Evolutionary conservation across 2,329 filamentous ascomycete genomes (phyloP).

Genomic region (Pseudogymnoascus sp.): DNA sequence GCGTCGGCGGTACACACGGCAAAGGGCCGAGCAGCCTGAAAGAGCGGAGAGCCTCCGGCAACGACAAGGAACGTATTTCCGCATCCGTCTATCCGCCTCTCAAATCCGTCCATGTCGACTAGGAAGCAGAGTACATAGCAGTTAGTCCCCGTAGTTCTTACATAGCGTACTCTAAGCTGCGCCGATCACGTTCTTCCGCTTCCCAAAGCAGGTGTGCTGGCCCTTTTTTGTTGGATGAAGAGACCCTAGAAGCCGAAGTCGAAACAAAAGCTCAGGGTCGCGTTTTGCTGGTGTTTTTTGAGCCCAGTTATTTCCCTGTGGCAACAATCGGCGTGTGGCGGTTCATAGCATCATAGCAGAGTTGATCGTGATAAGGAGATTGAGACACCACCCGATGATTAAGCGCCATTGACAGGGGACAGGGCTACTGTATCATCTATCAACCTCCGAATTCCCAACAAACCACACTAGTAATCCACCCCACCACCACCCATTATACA

Average conservation of each 20-base stretch:
- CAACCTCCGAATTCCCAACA: neutral
- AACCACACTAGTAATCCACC: neutral
- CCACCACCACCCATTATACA: neutral
- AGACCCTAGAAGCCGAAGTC: neutral
- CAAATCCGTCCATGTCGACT: neutral
- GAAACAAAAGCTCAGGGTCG: neutral
- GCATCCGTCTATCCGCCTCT: neutral
- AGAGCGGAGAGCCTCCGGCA: conserved; percentile 2
- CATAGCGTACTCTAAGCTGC: neutral
- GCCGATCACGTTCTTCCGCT: neutral
- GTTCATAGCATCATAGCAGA: neutral
- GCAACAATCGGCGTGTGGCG: conserved; percentile 3
- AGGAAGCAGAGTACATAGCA: neutral
- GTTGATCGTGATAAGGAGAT: neutral
- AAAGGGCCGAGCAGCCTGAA: conserved; percentile 5
- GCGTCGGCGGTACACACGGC: neutral
- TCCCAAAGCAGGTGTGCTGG: neutral
- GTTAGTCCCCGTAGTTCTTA: conserved; percentile 3
- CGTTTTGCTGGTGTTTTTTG: neutral
- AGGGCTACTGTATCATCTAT: neutral
- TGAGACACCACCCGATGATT: neutral
- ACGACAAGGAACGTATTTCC: conserved; percentile 1
- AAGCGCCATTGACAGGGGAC: neutral
- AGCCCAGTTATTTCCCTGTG: neutral
- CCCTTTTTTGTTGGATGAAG: neutral